Conservation (phyloP, 306 rosid species). For the Gastrolobium villosum region DNA sequence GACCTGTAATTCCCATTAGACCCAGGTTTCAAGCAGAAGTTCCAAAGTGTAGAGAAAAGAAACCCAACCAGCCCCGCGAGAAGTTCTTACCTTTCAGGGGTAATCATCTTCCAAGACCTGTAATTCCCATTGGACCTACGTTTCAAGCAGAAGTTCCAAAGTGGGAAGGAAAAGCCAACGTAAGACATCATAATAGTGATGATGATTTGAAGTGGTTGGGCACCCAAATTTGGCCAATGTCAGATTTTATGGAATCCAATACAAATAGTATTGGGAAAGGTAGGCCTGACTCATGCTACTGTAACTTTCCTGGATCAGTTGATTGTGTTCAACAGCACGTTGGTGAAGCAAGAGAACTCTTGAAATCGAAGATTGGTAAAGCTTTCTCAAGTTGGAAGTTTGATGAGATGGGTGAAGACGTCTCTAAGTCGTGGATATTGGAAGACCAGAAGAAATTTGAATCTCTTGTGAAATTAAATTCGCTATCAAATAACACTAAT, state of each 20-base stretch:
- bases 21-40: slow-evolving; percentile 61
- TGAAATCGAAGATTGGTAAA: slow-evolving; percentile 45
- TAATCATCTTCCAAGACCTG: too few species aligned
- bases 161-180: slow-evolving; percentile 35
- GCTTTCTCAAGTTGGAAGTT: slow-evolving; percentile 54
- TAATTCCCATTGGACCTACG: too few species aligned
- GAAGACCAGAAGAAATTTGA: slow-evolving; percentile 44
- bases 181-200: not conserved
- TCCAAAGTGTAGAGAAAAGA: too few species aligned
- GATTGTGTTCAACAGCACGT: slow-evolving; percentile 47
- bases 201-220: slow-evolving; percentile 53
- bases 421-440: slow-evolving; percentile 51
- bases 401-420: slow-evolving; percentile 56
- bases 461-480: slow-evolving; percentile 34
- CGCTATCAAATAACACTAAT: not conserved
- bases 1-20: slow-evolving; percentile 56
- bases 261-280: slow-evolving; percentile 44
- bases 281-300: slow-evolving; percentile 44
- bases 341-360: slow-evolving; percentile 39
- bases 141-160: too few species aligned
- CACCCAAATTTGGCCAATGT: slow-evolving; percentile 44
- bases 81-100: too few species aligned
- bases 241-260: not conserved
- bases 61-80: too few species aligned
- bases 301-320: slow-evolving; percentile 45